These are phyloP conservation scores for Cercospora berteroae DNA, from an alignment of 2,329 filamentous ascomycete genomes.

Conservation along the genomic window DNA sequence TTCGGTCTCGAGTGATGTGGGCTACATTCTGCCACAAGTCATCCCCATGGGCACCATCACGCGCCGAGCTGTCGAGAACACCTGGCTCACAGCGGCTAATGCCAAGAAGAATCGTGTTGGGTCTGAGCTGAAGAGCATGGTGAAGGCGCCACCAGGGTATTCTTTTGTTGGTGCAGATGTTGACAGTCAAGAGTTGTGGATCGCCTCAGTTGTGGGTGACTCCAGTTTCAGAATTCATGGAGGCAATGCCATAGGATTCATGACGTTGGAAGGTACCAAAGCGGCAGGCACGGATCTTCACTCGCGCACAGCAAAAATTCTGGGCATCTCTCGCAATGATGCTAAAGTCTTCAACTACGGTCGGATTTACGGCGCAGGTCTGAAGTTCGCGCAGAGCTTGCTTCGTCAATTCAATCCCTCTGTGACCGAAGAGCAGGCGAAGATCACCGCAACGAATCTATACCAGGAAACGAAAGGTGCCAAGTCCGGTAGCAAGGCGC, in stretches of 20 bases:
- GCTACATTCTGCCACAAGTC: conserved; percentile 90
- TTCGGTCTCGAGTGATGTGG: conserved; percentile 45
- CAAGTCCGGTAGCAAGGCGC: conserved; percentile 70
- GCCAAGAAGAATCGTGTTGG: conserved; percentile 95
- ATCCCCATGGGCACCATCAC: conserved; percentile 99
- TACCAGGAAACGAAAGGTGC: conserved; percentile 89
- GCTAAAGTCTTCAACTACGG: conserved; percentile 99
- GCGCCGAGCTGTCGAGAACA: conserved; percentile 90
- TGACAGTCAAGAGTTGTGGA: conserved; percentile 97
- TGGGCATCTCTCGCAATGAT: conserved; percentile 91
- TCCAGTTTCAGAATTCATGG: conserved; percentile 93
- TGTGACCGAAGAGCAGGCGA: conserved; percentile 75
- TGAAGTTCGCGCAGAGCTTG: conserved; percentile 88
- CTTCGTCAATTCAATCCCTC: conserved; percentile 89
- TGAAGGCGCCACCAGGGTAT: conserved; percentile 85
- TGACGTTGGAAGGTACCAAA: conserved; percentile 97
- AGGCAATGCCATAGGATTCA: conserved; percentile 96
- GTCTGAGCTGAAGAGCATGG: conserved; percentile 95
- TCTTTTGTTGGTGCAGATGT: conserved; percentile 96
- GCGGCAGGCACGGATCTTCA: conserved; percentile 90
- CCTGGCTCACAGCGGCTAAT: conserved; percentile 96
- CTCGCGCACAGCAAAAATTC: conserved; percentile 84
- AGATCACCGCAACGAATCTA: conserved; percentile 70
- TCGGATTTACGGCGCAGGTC: conserved; percentile 94
- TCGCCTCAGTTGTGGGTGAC: conserved; percentile 90